phyloP scores from a whole-genome alignment of 257 asterid species.

The Parsonsia alboflavescens region DNA sequence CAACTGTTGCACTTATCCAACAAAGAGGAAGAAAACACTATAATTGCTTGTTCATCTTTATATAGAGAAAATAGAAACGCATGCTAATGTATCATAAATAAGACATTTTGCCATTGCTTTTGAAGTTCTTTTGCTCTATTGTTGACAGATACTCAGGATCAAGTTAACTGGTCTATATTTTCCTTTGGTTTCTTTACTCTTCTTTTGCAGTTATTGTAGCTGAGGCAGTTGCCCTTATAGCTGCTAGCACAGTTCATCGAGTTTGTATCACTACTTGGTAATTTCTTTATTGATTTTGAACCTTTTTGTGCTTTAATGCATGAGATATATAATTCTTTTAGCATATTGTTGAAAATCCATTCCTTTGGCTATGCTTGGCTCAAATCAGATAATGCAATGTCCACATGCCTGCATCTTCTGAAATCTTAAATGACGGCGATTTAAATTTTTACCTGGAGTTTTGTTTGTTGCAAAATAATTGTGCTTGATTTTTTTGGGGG shows the following conservation, averaged over 20 bases:
- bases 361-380: not conserved
- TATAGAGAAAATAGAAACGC: not conserved
- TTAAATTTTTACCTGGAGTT: not conserved
- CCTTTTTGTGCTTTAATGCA: not conserved
- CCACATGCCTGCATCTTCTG: not conserved
- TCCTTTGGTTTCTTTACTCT: conserved; percentile 18
- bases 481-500: not conserved
- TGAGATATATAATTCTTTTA: not conserved
- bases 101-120: not conserved
- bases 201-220: conserved; percentile 66
- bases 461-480: not conserved
- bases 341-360: not conserved
- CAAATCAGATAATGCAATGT: not conserved
- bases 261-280: conserved; percentile 99
- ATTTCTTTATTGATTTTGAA: conserved; percentile 1
- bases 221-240: conserved; percentile 74
- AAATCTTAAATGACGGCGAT: not conserved
- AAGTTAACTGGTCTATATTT: not conserved
- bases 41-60: not conserved
- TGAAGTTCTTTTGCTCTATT: not conserved
- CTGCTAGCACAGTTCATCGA: conserved; percentile 93
- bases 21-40: not conserved
- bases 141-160: not conserved
- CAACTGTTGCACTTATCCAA: not conserved
- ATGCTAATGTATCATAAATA: not conserved